Conservation (phyloP, 805 yeast species). For the Kluyveromyces aestuarii region DNA sequence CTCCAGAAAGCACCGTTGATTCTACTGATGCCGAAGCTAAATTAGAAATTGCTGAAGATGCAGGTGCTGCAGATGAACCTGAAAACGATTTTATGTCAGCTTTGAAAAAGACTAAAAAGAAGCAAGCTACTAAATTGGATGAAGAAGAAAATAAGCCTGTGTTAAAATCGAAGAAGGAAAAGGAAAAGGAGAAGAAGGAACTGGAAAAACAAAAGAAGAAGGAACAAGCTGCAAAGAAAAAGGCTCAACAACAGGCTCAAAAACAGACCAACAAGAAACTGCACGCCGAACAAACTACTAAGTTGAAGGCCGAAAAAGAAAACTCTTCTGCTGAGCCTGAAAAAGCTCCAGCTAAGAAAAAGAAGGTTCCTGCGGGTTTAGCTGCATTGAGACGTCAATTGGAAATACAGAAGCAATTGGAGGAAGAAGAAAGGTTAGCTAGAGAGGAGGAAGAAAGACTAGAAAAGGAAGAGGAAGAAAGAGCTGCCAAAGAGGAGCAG, state of each 20-base stretch:
- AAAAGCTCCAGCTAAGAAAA: conserved; percentile 42
- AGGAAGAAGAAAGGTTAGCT: conserved; percentile 66
- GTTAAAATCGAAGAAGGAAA: conserved; percentile 85
- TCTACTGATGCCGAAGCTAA: conserved; percentile 6
- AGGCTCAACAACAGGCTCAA: conserved; percentile 55
- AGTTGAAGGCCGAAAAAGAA: conserved; percentile 29
- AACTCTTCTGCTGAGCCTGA: conserved; percentile 25
- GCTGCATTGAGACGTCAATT: conserved; percentile 87
- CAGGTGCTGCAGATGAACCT: conserved; percentile 24
- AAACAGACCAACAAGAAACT: conserved; percentile 48
- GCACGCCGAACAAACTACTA: conserved; percentile 29
- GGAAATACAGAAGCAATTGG: conserved; percentile 79
- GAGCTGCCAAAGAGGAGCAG: conserved; percentile 33
- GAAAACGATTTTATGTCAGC: conserved; percentile 75
- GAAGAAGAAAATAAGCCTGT: conserved; percentile 58
- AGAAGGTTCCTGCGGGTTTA: conserved; percentile 82
- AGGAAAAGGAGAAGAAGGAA: conserved; percentile 92
- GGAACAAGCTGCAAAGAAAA: conserved; percentile 80
- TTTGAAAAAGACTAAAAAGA: conserved; percentile 68
- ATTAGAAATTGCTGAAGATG: conserved; percentile 2
- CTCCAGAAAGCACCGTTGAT: conserved; percentile 7
- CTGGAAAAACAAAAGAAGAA: conserved; percentile 84
- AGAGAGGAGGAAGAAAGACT: conserved; percentile 66
- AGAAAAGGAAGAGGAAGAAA: conserved; percentile 42
- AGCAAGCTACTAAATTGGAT: conserved; percentile 58